A percentile compares a stretch with the other conserved stretches of the same genome.
Conservation (phyloP, 2,329 filamentous ascomycete genomes). For the Chaetomiaceae sp. region DNA sequence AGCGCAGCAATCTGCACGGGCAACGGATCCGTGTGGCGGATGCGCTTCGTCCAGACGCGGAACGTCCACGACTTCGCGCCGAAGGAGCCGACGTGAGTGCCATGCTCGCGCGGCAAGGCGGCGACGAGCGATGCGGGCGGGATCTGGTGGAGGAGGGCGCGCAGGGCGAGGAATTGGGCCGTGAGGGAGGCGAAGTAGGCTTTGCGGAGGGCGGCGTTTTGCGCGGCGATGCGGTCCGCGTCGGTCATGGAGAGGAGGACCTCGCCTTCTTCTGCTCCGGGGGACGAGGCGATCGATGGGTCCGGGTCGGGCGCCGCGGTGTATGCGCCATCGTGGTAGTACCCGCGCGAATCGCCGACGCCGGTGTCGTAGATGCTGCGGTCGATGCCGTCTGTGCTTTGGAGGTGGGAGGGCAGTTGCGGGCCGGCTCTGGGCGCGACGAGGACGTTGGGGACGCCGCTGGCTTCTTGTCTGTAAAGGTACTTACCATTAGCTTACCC, state of each 20-base stretch:
- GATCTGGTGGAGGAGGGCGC: conserved; percentile 52
- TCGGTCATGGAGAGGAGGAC: conserved; percentile 8
- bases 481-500: conserved; percentile 48
- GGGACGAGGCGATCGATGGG: conserved; percentile 18
- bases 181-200: conserved; percentile 66
- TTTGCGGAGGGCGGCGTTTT: conserved; percentile 47
- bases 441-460: conserved; percentile 65
- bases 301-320: conserved; percentile 52
- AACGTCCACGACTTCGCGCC: conserved; percentile 48
- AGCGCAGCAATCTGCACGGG: conserved; percentile 60
- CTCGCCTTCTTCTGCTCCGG: conserved; percentile 28
- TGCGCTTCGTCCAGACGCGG: conserved; percentile 47
- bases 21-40: conserved; percentile 52
- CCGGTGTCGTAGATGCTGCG: conserved; percentile 46
- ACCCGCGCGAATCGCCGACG: conserved; percentile 54
- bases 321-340: conserved; percentile 76
- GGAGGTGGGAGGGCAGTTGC: conserved; percentile 41
- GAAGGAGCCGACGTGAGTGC: conserved; percentile 52
- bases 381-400: conserved; percentile 31
- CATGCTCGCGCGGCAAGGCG: conserved; percentile 50
- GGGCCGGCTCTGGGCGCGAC: conserved; percentile 57
- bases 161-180: conserved; percentile 61
- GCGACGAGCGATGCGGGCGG: conserved; percentile 51
- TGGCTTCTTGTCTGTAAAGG: conserved; percentile 67
- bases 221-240: conserved; percentile 26